These are phyloP conservation scores for Candida incommunis DNA, from an alignment of 805 yeast species.

Conservation along the genomic window DNA sequence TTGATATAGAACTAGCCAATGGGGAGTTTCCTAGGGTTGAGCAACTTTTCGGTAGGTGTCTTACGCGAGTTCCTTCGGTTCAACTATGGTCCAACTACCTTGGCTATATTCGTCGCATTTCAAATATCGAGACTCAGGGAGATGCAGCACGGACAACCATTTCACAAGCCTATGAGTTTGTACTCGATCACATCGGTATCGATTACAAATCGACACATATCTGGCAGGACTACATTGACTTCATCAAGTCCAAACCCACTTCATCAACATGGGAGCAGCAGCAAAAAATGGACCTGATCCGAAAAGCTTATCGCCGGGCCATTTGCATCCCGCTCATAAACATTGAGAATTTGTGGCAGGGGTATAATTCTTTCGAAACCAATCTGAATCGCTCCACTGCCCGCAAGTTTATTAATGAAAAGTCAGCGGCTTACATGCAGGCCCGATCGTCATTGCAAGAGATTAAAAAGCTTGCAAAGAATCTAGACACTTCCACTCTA, in stretches of 20 bases:
- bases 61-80: conserved; percentile 48
- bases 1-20: conserved; percentile 46
- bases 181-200: conserved; percentile 60
- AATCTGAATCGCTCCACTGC: conserved; percentile 62
- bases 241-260: conserved; percentile 51
- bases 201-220: conserved; percentile 59
- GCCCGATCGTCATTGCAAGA: conserved; percentile 69
- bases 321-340: conserved; percentile 63
- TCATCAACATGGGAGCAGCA: conserved; percentile 63
- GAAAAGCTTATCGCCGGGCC: conserved; percentile 58
- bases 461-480: conserved; percentile 43
- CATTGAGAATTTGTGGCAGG: conserved; percentile 68
- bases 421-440: conserved; percentile 72
- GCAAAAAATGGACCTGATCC: conserved; percentile 59
- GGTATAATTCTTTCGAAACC: conserved; percentile 73
- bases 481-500: conserved; percentile 27
- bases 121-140: conserved; percentile 49
- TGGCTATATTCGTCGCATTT: conserved; percentile 55
- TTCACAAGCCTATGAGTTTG: conserved; percentile 72
- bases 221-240: conserved; percentile 76
- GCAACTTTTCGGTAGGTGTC: conserved; percentile 46
- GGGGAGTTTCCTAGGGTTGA: conserved; percentile 59
- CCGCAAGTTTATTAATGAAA: conserved; percentile 69
- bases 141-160: conserved; percentile 75
- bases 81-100: conserved; percentile 67